phyloP scores from a whole-genome alignment of 2,329 filamentous ascomycete genomes.

The Calycina herbarum region DNA sequence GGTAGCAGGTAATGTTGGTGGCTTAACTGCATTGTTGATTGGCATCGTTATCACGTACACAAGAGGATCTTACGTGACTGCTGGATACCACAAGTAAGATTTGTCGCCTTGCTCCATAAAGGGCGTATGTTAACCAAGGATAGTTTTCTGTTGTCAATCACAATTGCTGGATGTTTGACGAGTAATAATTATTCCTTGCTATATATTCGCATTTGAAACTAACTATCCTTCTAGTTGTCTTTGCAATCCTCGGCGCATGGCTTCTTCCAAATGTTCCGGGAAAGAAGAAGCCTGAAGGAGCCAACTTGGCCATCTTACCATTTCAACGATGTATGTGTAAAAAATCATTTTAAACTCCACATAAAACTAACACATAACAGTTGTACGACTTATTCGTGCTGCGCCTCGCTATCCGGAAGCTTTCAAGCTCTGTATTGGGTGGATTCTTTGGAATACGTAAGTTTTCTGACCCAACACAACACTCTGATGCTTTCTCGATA shows the following conservation, averaged over 20 bases:
- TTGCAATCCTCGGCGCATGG: constrained; percentile 9
- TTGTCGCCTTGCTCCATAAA: not conserved
- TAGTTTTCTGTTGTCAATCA: constrained; percentile 11
- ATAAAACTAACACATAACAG: not conserved
- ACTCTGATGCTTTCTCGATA: not conserved
- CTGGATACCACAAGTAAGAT: constrained; percentile 14
- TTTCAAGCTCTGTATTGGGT: constrained; percentile 14
- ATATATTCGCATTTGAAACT: not conserved
- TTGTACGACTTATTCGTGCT: constrained; percentile 7
- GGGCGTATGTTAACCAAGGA: not conserved
- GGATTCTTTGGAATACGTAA: constrained; percentile 12
- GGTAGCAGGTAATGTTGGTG: constrained; percentile 8
- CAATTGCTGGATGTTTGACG: constrained; percentile 10
- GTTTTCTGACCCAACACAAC: not conserved
- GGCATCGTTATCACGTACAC: constrained; percentile 13
- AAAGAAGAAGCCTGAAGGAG: constrained; percentile 3
- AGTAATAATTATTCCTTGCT: not conserved
- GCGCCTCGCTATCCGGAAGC: constrained; percentile 8
- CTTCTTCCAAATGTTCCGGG: constrained; percentile 10
- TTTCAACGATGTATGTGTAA: constrained; percentile 8
- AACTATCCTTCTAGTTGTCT: constrained; percentile 8
- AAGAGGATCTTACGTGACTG: constrained; percentile 6
- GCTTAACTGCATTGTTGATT: constrained; percentile 10
- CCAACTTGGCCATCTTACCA: constrained; percentile 10
- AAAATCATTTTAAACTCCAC: not conserved